Evolutionary conservation across 1,284 basidiomycete genomes (phyloP).

Genomic region (Trametes polyzona): DNA sequence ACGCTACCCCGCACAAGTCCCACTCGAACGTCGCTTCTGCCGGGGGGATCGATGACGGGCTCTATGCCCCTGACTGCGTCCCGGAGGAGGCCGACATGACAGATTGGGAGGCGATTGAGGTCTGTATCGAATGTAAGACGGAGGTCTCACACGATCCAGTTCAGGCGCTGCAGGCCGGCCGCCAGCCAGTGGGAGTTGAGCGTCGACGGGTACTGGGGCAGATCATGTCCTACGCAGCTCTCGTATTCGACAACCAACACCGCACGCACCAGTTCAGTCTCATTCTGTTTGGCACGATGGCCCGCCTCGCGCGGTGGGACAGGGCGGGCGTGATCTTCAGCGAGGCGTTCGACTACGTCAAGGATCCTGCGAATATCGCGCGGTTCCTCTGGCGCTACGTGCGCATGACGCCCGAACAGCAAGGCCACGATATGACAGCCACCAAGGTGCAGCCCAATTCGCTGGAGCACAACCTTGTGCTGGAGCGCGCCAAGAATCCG

Average conservation of each 20-base stretch:
- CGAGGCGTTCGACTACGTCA: neutral
- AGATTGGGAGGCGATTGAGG: too few species aligned
- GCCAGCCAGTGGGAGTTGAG: too few species aligned
- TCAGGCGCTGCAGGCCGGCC: too few species aligned
- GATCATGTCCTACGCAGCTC: neutral
- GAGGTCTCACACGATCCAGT: too few species aligned
- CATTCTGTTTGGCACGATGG: neutral
- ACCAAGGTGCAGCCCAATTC: neutral
- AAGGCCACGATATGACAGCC: neutral
- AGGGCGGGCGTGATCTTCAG: neutral
- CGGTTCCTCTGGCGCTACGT: neutral
- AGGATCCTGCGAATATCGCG: neutral
- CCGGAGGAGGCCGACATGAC: too few species aligned
- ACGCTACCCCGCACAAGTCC: too few species aligned
- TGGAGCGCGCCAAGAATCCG: neutral
- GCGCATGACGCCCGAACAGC: neutral
- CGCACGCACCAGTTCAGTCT: conserved; percentile 3
- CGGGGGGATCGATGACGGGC: too few species aligned
- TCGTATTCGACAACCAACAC: conserved; percentile 12
- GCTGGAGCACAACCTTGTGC: neutral
- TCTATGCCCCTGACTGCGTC: too few species aligned
- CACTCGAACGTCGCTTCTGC: too few species aligned
- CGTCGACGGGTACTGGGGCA: neutral
- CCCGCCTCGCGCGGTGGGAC: neutral
- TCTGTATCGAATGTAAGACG: too few species aligned